These are phyloP conservation scores for Ceratobasidium sp. DNA, from an alignment of 1,284 basidiomycete genomes.

Conservation along the genomic window DNA sequence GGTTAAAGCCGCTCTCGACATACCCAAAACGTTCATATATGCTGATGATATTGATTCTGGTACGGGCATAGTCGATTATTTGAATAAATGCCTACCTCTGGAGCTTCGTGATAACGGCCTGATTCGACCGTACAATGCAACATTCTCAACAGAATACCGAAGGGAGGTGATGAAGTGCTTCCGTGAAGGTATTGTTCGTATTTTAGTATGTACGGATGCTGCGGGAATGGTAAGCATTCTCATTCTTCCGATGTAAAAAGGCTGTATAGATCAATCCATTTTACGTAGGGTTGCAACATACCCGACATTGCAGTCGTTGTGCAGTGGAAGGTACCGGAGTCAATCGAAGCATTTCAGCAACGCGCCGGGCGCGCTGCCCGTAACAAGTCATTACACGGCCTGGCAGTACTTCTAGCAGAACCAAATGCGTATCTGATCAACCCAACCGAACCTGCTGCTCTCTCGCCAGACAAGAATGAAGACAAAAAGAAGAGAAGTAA, in stretches of 20 bases:
- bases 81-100: background rate
- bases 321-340: background rate
- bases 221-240: slow-evolving; percentile 21
- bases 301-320: slow-evolving; percentile 13
- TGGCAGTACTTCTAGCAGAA: slow-evolving; percentile 6
- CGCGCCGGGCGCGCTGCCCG: slow-evolving; percentile 10
- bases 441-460: slow-evolving; percentile 13
- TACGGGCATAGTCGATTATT: slow-evolving; percentile 4
- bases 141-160: slow-evolving; percentile 3
- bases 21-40: slow-evolving; percentile 19
- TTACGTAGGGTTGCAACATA: slow-evolving; percentile 20
- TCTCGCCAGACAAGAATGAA: too few relatives aligned
- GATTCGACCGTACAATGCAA: slow-evolving; percentile 26
- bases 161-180: slow-evolving; percentile 6
- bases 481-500: background rate
- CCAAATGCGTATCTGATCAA: slow-evolving; percentile 16
- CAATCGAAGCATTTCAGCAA: slow-evolving; percentile 21
- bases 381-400: background rate
- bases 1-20: background rate
- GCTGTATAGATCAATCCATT: background rate
- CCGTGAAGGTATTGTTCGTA: background rate
- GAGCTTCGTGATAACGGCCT: slow-evolving; percentile 1
- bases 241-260: background rate
- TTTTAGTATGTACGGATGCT: slow-evolving; percentile 23
- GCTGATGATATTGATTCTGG: slow-evolving; percentile 5